phyloP scores from a whole-genome alignment of 1,284 basidiomycete species.

The Sporisorium graminicola region DNA sequence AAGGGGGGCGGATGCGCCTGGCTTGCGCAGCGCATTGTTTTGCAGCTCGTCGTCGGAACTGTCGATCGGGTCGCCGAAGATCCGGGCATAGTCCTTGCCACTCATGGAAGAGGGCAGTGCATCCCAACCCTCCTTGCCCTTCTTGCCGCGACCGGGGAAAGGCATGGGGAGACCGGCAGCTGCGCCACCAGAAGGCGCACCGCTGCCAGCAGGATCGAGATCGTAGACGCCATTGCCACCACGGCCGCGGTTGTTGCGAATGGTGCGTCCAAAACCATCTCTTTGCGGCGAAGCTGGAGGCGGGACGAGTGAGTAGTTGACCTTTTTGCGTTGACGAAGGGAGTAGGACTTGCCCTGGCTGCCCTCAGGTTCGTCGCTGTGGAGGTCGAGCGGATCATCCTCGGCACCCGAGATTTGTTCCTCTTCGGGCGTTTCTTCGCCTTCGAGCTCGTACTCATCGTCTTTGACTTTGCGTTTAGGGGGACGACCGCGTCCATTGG shows the following conservation, averaged over 20 bases:
- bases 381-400: conserved; percentile 53
- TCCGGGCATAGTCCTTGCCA: conserved; percentile 64
- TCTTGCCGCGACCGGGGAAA: conserved; percentile 48
- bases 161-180: conserved; percentile 47
- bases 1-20: conserved; percentile 35
- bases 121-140: conserved; percentile 60
- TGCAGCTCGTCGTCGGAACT: conserved; percentile 66
- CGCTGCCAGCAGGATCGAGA: conserved; percentile 28
- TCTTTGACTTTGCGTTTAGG: conserved; percentile 26
- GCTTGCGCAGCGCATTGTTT: conserved; percentile 47
- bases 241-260: conserved; percentile 40
- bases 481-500: conserved; percentile 25
- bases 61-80: conserved; percentile 64
- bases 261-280: conserved; percentile 62
- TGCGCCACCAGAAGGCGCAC: conserved; percentile 17
- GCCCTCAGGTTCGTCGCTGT: conserved; percentile 54
- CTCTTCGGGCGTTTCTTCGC: conserved; percentile 47
- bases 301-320: conserved; percentile 66
- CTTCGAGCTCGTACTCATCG: conserved; percentile 47
- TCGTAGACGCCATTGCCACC: conserved; percentile 37
- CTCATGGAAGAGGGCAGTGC: conserved; percentile 62
- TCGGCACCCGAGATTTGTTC: conserved; percentile 40
- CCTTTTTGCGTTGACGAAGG: conserved; percentile 65
- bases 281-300: conserved; percentile 57
- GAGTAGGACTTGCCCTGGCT: conserved; percentile 59